These are phyloP conservation scores for Beauveria bassiana DNA, from an alignment of 2,329 filamentous ascomycete genomes.

Conservation along the genomic window DNA sequence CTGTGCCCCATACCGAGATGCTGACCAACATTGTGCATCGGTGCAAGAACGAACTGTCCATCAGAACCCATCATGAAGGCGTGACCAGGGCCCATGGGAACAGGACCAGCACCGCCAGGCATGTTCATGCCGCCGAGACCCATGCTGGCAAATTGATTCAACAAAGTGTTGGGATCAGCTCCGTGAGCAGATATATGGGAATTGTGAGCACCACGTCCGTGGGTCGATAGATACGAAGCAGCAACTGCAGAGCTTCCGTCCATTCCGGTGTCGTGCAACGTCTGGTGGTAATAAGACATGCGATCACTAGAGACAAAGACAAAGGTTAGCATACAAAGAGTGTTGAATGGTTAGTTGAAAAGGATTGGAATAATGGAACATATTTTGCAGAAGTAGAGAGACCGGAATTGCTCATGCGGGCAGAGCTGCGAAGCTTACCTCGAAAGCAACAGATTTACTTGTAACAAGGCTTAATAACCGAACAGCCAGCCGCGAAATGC, in stretches of 20 bases:
- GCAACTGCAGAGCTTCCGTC: constrained; percentile 26
- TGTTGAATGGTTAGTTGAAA: neutral
- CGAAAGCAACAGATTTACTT: constrained; percentile 26
- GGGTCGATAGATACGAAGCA: constrained; percentile 24
- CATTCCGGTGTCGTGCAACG: constrained; percentile 24
- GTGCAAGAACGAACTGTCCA: constrained; percentile 30
- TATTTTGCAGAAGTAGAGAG: neutral
- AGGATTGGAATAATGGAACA: neutral
- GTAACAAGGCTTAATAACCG: constrained; percentile 22
- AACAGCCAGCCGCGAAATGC: constrained; percentile 20
- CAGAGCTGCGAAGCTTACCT: constrained; percentile 19
- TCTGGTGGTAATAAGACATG: constrained; percentile 29
- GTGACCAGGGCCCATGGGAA: constrained; percentile 27
- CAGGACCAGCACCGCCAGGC: constrained; percentile 20
- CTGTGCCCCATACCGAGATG: constrained; percentile 27
- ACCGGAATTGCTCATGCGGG: neutral
- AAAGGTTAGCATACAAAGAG: neutral
- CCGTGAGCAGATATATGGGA: constrained; percentile 23
- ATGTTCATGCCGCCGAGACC: constrained; percentile 29
- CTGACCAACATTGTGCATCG: constrained; percentile 25
- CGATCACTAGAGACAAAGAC: constrained; percentile 14
- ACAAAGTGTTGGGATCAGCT: constrained; percentile 23
- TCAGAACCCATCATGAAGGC: constrained; percentile 32
- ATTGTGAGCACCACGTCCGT: constrained; percentile 21
- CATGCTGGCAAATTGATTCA: constrained; percentile 31